Conservation (phyloP, 306 rosid species). For the Quercus parvula region DNA sequence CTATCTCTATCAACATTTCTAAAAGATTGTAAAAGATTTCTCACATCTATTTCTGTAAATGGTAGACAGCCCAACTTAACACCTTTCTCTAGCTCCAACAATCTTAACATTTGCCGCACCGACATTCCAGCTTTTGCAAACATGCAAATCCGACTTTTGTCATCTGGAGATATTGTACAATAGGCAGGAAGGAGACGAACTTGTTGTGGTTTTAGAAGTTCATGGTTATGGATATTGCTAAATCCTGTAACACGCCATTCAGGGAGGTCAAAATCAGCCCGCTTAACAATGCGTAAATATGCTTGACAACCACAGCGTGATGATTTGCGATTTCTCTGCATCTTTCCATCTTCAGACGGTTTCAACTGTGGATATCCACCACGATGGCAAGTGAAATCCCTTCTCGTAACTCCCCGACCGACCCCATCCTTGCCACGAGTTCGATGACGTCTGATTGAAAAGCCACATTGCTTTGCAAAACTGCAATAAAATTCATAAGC, state of each 20-base stretch:
- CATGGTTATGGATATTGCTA: slow-evolving; percentile 76
- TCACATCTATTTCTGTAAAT: slow-evolving; percentile 76
- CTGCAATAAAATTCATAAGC: slow-evolving; percentile 88
- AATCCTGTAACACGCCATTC: slow-evolving; percentile 96
- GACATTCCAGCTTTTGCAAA: slow-evolving; percentile 96
- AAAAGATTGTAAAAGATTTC: slow-evolving; percentile 76
- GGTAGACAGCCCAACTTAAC: slow-evolving; percentile 80
- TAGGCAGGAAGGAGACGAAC: slow-evolving; percentile 59
- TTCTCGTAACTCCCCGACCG: slow-evolving; percentile 82
- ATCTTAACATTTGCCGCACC: slow-evolving; percentile 81
- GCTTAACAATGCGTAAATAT: slow-evolving; percentile 76
- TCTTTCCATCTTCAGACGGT: slow-evolving; percentile 76
- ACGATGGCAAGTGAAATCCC: slow-evolving; percentile 87
- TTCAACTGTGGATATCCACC: slow-evolving; percentile 84
- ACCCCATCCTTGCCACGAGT: slow-evolving; percentile 92
- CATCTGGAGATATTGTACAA: slow-evolving; percentile 72
- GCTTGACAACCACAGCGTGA: slow-evolving; percentile 88
- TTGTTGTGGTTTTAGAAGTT: slow-evolving; percentile 63
- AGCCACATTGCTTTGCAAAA: slow-evolving; percentile 80
- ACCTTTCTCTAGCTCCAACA: slow-evolving; percentile 88
- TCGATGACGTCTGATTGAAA: slow-evolving; percentile 81
- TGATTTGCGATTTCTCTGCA: slow-evolving; percentile 82
- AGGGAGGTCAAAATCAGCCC: slow-evolving; percentile 73
- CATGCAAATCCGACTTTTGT: slow-evolving; percentile 82
- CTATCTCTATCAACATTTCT: slow-evolving; percentile 69